A percentile compares a stretch with the other conserved stretches of the same genome.
Conservation (phyloP, 208 protist species). For the Leptomonas pyrrhocoris region DNA sequence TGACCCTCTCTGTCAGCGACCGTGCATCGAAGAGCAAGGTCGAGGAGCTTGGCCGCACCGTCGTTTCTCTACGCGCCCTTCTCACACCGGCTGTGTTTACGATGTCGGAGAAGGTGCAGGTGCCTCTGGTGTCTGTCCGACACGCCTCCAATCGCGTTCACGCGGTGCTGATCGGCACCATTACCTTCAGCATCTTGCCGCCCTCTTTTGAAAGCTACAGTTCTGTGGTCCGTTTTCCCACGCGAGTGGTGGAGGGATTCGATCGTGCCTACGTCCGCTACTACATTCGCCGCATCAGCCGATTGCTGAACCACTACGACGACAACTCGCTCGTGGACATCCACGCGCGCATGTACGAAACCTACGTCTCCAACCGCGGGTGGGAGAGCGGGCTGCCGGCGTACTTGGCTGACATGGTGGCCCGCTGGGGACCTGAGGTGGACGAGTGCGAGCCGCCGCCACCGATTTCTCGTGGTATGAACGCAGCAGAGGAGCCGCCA, state of each 20-base stretch:
- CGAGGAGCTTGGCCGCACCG: slow-evolving; percentile 44
- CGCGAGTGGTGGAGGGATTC: slow-evolving; percentile 36
- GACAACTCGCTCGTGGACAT: slow-evolving; percentile 66
- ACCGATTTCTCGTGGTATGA: not conserved
- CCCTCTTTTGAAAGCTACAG: slow-evolving; percentile 70
- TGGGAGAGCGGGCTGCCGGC: slow-evolving; percentile 57
- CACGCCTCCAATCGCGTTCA: slow-evolving; percentile 48
- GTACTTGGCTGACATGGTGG: slow-evolving; percentile 50
- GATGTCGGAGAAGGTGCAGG: slow-evolving; percentile 64
- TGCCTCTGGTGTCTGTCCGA: slow-evolving; percentile 66
- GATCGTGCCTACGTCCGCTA: slow-evolving; percentile 70
- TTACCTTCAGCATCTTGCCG: slow-evolving; percentile 62
- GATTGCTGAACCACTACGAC: slow-evolving; percentile 69
- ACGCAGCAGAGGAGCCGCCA: not conserved
- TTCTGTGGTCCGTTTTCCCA: slow-evolving; percentile 41
- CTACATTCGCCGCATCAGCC: slow-evolving; percentile 65
- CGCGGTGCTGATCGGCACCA: slow-evolving; percentile 54
- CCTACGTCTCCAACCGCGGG: slow-evolving; percentile 41
- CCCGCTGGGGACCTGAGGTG: slow-evolving; percentile 67
- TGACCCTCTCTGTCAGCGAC: slow-evolving; percentile 50
- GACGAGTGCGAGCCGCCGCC: slow-evolving; percentile 34
- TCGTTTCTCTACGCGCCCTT: slow-evolving; percentile 72
- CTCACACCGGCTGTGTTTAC: slow-evolving; percentile 72
- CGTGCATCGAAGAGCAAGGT: slow-evolving; percentile 32
- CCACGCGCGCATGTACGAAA: slow-evolving; percentile 68